These are phyloP conservation scores for Oenanthe javanica DNA, from an alignment of 140 eudicot genomes.

Conservation along the genomic window DNA sequence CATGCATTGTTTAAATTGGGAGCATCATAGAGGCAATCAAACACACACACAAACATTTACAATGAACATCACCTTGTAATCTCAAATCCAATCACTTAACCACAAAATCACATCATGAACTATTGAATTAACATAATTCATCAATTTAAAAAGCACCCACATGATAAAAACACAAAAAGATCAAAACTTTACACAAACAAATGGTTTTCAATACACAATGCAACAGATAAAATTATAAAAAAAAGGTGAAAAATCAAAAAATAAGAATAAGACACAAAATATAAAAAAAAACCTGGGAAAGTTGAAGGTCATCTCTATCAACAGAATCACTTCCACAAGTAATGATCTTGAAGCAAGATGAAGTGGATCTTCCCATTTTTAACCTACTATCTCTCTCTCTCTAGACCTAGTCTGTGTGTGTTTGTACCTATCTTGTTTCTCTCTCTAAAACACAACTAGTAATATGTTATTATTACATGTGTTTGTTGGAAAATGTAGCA, in stretches of 20 bases:
- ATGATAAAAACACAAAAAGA: background rate
- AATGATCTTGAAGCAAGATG: slow-evolving; percentile 74
- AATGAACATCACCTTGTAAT: background rate
- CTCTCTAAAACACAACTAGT: background rate
- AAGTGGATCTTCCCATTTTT: slow-evolving; percentile 50
- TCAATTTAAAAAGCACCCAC: background rate
- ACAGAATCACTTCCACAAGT: slow-evolving; percentile 47
- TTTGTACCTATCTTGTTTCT: slow-evolving; percentile 1
- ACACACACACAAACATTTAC: background rate
- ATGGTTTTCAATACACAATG: background rate
- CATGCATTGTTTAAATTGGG: background rate
- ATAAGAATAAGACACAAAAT: too few species aligned
- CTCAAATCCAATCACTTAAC: background rate
- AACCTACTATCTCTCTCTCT: slow-evolving; percentile 10
- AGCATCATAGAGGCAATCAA: background rate
- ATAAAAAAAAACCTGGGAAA: slow-evolving; percentile 33
- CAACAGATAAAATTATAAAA: background rate
- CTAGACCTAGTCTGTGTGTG: background rate
- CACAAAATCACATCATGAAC: background rate
- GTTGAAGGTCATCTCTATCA: slow-evolving; percentile 41
- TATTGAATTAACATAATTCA: background rate
- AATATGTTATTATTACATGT: background rate
- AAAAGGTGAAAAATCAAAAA: background rate
- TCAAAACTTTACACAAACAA: background rate
- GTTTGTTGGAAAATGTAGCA: slow-evolving; percentile 29